These are phyloP conservation scores for Microcyclosporella mali DNA, from an alignment of 2,329 filamentous ascomycete genomes.

Conservation along the genomic window DNA sequence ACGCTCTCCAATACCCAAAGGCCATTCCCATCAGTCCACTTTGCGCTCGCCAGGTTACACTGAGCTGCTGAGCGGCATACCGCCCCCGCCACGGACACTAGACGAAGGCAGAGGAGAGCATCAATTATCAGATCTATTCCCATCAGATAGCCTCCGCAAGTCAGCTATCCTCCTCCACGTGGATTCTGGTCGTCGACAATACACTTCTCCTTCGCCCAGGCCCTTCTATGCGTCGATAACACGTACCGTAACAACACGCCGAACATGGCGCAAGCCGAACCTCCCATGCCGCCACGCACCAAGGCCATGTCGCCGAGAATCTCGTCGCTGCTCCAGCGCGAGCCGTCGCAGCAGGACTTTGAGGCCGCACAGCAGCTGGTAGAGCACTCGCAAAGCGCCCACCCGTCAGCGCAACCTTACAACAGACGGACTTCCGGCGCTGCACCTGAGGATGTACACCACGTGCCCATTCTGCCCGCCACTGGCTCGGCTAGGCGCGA, in stretches of 20 bases:
- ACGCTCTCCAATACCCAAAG: too few relatives aligned
- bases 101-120: too few relatives aligned
- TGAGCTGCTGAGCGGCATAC: not conserved
- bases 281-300: constrained; percentile 5
- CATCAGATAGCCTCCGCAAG: constrained; percentile 17
- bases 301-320: constrained; percentile 17
- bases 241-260: not conserved
- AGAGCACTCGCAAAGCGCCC: constrained; percentile 38
- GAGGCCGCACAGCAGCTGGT: constrained; percentile 46
- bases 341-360: constrained; percentile 45
- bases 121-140: constrained; percentile 11
- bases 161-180: constrained; percentile 1
- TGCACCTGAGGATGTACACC: constrained; percentile 3
- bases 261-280: constrained; percentile 12
- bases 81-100: not conserved
- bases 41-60: not conserved
- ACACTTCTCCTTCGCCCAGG: not conserved
- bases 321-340: constrained; percentile 15
- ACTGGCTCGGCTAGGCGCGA: not conserved
- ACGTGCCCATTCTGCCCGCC: not conserved
- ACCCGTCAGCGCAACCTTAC: constrained; percentile 13
- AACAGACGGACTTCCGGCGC: not conserved
- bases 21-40: too few relatives aligned
- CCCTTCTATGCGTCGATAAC: constrained; percentile 10
- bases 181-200: constrained; percentile 4